Evolutionary conservation across 345 rosid genomes (phyloP).

Genomic region (Geranium brycei): DNA sequence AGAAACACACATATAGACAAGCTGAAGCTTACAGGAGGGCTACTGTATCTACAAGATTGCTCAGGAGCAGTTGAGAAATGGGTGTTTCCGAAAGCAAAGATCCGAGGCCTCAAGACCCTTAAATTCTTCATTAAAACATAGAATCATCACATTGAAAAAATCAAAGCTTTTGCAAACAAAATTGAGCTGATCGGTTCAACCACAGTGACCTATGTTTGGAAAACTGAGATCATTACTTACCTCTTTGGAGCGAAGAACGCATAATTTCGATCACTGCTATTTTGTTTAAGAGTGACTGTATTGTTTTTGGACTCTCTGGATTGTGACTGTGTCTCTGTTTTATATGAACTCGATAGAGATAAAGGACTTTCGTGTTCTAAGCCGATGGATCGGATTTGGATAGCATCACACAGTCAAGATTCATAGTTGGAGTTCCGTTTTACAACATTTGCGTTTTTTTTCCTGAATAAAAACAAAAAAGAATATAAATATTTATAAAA

Average conservation of each 20-base stretch:
- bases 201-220: neutral
- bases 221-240: neutral
- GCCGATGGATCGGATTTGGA: neutral
- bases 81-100: constrained; percentile 22
- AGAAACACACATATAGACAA: neutral
- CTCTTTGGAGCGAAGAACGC: constrained; percentile 1
- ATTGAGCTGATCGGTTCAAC: neutral
- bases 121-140: constrained; percentile 38
- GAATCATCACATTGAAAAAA: neutral
- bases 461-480: too few species aligned
- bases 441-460: too few species aligned
- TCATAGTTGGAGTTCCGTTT: neutral
- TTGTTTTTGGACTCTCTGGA: neutral
- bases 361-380: neutral
- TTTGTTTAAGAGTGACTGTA: too few species aligned
- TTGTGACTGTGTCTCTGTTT: neutral
- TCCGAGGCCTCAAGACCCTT: constrained; percentile 34
- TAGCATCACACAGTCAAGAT: neutral
- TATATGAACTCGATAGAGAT: neutral
- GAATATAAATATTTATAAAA: too few species aligned
- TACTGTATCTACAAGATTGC: constrained; percentile 28
- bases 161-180: constrained; percentile 3
- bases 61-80: constrained; percentile 46
- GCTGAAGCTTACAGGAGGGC: constrained; percentile 33
- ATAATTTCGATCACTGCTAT: neutral